Evolutionary conservation across 2,329 filamentous ascomycete species (phyloP).

Genomic region (Mycogone perniciosa): DNA sequence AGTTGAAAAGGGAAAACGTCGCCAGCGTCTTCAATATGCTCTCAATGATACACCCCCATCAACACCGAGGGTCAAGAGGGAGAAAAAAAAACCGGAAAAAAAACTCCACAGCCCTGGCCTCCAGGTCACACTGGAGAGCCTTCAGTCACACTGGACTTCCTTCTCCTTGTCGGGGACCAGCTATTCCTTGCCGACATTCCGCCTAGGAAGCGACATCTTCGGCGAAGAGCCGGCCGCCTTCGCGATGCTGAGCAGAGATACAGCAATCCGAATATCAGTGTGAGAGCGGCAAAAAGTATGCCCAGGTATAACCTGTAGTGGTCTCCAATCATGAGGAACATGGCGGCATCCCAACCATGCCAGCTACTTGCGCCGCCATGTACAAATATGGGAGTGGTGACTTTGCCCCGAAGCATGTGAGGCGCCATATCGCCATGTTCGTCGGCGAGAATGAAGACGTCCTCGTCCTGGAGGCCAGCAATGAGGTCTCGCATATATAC

Average conservation of each 20-base stretch:
- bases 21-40: too few relatives aligned
- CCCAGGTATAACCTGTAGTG: conserved; percentile 15
- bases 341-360: conserved; percentile 21
- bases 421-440: conserved; percentile 18
- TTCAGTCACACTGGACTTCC: conserved; percentile 10
- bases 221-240: conserved; percentile 2
- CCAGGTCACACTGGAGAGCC: neutral
- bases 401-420: conserved; percentile 20
- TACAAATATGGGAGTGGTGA: conserved; percentile 19
- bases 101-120: neutral
- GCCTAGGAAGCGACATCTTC: conserved; percentile 10
- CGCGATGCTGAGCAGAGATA: conserved; percentile 7
- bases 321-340: conserved; percentile 17
- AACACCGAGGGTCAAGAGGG: too few relatives aligned
- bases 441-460: conserved; percentile 12
- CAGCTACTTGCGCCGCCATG: conserved; percentile 22
- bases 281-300: conserved; percentile 9
- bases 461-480: conserved; percentile 5
- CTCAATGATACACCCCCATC: too few relatives aligned
- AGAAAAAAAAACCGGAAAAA: neutral
- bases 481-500: conserved; percentile 15
- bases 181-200: conserved; percentile 7
- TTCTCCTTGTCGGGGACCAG: conserved; percentile 8
- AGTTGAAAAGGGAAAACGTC: too few relatives aligned
- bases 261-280: conserved; percentile 2